Percentiles rank a stretch among this genome's conserved stretches.
These are phyloP conservation scores for Aspergillus quadrilineatus DNA, from an alignment of 2,329 filamentous ascomycete species.

Conservation along the genomic window DNA sequence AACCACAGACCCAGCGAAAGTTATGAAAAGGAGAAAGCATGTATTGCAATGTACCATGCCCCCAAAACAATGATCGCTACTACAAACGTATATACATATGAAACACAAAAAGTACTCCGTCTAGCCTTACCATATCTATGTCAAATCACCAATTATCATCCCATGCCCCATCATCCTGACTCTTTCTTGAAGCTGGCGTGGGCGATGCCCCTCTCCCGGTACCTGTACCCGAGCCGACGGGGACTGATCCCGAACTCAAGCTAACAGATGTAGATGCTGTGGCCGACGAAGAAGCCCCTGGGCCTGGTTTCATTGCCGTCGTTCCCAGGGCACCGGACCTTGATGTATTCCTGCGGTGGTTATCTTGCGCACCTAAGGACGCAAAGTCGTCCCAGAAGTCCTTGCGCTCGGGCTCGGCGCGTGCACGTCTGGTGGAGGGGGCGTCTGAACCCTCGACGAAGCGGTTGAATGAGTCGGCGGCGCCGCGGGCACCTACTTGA, in stretches of 20 bases:
- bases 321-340: slow-evolving; percentile 59
- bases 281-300: slow-evolving; percentile 14
- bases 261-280: slow-evolving; percentile 20
- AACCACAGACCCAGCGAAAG: not conserved
- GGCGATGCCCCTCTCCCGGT: slow-evolving; percentile 15
- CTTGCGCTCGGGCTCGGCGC: slow-evolving; percentile 64
- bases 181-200: slow-evolving; percentile 33
- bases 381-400: slow-evolving; percentile 95
- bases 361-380: slow-evolving; percentile 51
- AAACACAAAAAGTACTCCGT: not conserved
- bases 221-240: slow-evolving; percentile 7
- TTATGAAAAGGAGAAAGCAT: not conserved
- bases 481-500: slow-evolving; percentile 65
- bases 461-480: slow-evolving; percentile 75
- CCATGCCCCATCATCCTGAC: slow-evolving; percentile 56
- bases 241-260: slow-evolving; percentile 12
- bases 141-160: slow-evolving; percentile 49
- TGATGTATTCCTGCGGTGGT: slow-evolving; percentile 30
- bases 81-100: not conserved
- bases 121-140: not conserved
- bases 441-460: slow-evolving; percentile 77
- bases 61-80: not conserved
- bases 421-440: slow-evolving; percentile 50
- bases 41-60: not conserved
- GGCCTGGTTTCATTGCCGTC: slow-evolving; percentile 60